Conservation (phyloP, 1,139 yeast species). For the Zygosaccharomyces sapae region DNA sequence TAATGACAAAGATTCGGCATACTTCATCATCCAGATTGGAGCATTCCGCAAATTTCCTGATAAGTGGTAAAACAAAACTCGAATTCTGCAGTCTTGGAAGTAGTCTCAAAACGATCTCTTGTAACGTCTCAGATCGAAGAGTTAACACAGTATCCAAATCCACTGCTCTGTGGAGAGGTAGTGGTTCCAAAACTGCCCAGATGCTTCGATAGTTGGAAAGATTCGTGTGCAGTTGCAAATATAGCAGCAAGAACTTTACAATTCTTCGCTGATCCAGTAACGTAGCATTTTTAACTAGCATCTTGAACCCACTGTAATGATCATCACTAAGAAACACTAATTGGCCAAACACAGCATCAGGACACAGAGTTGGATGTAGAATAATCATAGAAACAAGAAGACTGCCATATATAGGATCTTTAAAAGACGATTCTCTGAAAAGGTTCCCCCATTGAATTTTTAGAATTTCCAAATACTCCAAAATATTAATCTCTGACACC, state of each 20-base stretch:
- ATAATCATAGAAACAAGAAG: conserved; percentile 29
- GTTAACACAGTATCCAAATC: conserved; percentile 17
- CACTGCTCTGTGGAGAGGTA: conserved; percentile 20
- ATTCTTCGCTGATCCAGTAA: conserved; percentile 26
- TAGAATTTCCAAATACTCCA: conserved; percentile 28
- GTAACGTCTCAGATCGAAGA: conserved; percentile 24
- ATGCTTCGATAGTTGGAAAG: conserved; percentile 17
- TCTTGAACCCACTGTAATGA: conserved; percentile 17
- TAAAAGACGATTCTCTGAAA: conserved; percentile 8
- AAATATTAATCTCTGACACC: conserved; percentile 25
- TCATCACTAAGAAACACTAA: conserved; percentile 20
- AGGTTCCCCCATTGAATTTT: conserved; percentile 29
- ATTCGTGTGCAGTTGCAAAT: conserved; percentile 22
- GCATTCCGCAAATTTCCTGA: conserved; percentile 17
- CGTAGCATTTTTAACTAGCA: conserved; percentile 17
- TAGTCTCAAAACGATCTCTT: conserved; percentile 23
- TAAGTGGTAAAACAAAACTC: conserved; percentile 12
- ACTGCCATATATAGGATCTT: conserved; percentile 11
- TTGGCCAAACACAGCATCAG: conserved; percentile 23
- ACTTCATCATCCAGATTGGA: conserved; percentile 20
- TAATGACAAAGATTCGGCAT: conserved; percentile 27
- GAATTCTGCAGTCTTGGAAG: conserved; percentile 20
- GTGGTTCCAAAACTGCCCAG: conserved; percentile 21
- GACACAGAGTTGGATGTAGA: conserved; percentile 33
- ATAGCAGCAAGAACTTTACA: conserved; percentile 28